Base-by-base conservation (phyloP, 306 rosid genomes). In the Quercus variabilis region DNA sequence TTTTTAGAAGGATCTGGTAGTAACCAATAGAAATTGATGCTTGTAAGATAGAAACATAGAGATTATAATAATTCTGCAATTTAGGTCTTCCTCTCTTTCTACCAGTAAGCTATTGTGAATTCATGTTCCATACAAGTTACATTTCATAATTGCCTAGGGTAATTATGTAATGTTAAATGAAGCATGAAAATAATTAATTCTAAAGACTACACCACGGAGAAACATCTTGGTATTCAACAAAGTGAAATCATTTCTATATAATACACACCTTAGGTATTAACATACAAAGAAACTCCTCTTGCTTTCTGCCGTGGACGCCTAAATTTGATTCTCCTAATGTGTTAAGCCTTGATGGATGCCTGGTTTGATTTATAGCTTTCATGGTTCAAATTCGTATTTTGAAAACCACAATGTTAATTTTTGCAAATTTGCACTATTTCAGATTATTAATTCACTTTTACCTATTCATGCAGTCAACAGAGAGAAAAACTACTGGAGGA, bases 401-500 rank as follows among this genome's bases (percentile, higher is more conserved):
- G 8, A 64, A 54, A 52, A 71, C 35, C 5, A 8, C 6, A 6
- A 43, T n/a, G 33, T 78, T 59, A 18, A 33, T 63, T 31, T 35
- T 52, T 30, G 23, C 23, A 54, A 18, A 55, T 49, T n/a, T 80
- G 46, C 28, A 4, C 43, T 69, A 19, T 70, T 62, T 80, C 64
- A 2, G 77, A 35, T 77, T 18, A 79, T 33, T 73, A 57, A 74
- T 21, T 84, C 59, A 41, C 78, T 73, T 69, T 82, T 64, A 30
- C 74, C 52, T 78, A 71, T 65, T 85, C 71, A 67, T 86, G 95
- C 96, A 91, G 97, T 77, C 84, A 60, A 65, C 74, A 75, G 90
- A 81, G 85, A 76, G 46, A 54, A 86, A 77, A 67, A 69, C 86
- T 17, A 31, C 23, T 7, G 79, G 84, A 81, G 83, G 74, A 60